Evolutionary conservation across 192 early-diverging fungal species (phyloP).

Genomic region (Rhizophagus clarus): DNA sequence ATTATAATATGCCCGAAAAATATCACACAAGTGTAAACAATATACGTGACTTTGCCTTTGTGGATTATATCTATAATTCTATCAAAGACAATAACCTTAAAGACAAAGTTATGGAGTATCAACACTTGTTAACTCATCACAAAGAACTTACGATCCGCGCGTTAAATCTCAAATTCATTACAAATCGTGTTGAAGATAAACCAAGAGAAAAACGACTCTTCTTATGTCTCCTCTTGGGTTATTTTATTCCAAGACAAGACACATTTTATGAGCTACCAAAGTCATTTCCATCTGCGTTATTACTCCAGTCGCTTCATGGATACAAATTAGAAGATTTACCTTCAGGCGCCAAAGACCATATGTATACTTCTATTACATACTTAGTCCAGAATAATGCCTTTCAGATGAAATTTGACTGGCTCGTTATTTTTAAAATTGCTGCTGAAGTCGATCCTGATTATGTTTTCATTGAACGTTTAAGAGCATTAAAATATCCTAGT

Average conservation of each 20-base stretch:
- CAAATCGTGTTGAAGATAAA: background rate
- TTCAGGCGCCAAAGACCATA: background rate
- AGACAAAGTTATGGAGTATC: background rate
- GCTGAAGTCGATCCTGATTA: background rate
- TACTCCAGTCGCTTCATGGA: background rate
- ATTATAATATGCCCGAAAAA: background rate
- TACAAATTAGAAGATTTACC: background rate
- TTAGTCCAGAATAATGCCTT: background rate
- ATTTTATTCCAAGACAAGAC: background rate
- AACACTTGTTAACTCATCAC: background rate
- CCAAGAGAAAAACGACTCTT: background rate
- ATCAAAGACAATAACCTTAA: background rate
- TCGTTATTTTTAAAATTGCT: background rate
- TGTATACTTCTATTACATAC: background rate
- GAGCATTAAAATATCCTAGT: background rate
- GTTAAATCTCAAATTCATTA: background rate
- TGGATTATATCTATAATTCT: background rate
- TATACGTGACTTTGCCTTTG: background rate
- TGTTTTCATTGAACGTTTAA: background rate
- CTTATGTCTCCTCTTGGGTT: background rate
- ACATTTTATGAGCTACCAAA: background rate
- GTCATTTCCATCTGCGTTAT: background rate
- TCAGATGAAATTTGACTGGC: background rate
- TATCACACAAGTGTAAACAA: background rate
- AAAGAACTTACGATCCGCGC: background rate